Conservation (phyloP, 768 basidiomycete species). For the Amanita exitialis region DNA sequence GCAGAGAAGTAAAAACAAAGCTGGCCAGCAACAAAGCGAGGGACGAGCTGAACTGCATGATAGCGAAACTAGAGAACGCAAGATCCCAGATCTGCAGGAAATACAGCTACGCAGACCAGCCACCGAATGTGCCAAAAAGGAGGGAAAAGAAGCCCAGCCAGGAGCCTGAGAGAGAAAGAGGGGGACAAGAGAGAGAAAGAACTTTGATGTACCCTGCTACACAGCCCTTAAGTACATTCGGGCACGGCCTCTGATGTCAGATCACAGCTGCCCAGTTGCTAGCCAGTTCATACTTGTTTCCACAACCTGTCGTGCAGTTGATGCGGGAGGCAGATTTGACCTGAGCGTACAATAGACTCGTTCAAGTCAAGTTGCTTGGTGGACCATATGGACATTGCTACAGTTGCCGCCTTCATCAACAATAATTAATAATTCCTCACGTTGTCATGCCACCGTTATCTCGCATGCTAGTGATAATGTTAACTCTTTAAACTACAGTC, state of each 20-base stretch:
- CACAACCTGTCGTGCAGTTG: too few species aligned
- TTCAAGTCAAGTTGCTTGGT: too few species aligned
- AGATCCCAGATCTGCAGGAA: conserved; percentile 6
- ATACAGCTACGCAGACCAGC: conserved; percentile 14
- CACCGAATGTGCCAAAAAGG: conserved; percentile 8
- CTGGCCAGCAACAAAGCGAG: conserved; percentile 44
- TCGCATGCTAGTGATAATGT: background rate
- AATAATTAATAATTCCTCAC: too few species aligned
- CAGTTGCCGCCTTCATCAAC: too few species aligned
- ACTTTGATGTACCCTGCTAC: background rate
- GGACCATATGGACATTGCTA: too few species aligned
- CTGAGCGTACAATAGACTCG: too few species aligned
- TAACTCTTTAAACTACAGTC: conserved; percentile 19
- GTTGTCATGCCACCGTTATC: too few species aligned
- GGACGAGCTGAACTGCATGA: conserved; percentile 47
- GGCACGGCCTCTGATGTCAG: too few species aligned
- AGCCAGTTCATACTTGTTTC: too few species aligned
- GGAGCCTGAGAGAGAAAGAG: conserved; percentile 15
- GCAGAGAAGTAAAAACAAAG: conserved; percentile 33
- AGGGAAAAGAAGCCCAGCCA: background rate
- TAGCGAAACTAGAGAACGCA: conserved; percentile 10
- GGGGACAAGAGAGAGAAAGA: conserved; percentile 6
- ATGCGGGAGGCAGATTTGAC: too few species aligned
- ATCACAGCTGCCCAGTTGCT: too few species aligned
- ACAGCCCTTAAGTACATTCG: background rate